These are phyloP conservation scores for Kappamyces sp. DNA, from an alignment of 192 early-diverging fungal species.

Conservation along the genomic window DNA sequence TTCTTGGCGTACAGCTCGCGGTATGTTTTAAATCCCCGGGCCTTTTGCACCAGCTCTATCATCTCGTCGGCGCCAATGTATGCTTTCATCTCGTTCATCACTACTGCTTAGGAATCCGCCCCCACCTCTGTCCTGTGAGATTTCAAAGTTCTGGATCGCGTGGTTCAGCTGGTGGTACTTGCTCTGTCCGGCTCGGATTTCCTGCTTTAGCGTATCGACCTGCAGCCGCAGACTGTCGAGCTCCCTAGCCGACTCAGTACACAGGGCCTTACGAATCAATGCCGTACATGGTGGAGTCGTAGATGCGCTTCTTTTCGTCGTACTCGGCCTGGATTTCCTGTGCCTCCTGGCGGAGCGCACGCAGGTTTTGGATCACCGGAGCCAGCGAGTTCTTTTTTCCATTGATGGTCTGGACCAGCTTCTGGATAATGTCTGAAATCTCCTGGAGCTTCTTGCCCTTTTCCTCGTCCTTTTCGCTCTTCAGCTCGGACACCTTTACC, in stretches of 20 bases:
- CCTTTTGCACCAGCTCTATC: slow-evolving; percentile 41
- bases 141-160: slow-evolving; percentile 30
- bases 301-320: slow-evolving; percentile 44
- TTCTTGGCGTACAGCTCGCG: slow-evolving; percentile 50
- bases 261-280: slow-evolving; percentile 37
- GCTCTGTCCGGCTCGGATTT: slow-evolving; percentile 44
- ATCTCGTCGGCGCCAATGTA: slow-evolving; percentile 60
- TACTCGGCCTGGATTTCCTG: slow-evolving; percentile 49
- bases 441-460: slow-evolving; percentile 51
- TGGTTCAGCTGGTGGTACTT: slow-evolving; percentile 42
- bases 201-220: slow-evolving; percentile 35
- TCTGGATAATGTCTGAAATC: slow-evolving; percentile 45
- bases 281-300: slow-evolving; percentile 49
- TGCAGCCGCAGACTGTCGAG: slow-evolving; percentile 35
- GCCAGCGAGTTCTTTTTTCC: slow-evolving; percentile 48
- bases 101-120: slow-evolving; percentile 15
- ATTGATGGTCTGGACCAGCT: slow-evolving; percentile 42
- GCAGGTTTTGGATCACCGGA: slow-evolving; percentile 50
- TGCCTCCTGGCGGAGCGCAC: slow-evolving; percentile 30
- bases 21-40: slow-evolving; percentile 58
- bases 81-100: slow-evolving; percentile 56
- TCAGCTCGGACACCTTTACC: slow-evolving; percentile 49
- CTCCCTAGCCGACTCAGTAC: slow-evolving; percentile 29
- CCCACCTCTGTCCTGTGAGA: slow-evolving; percentile 44
- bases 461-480: slow-evolving; percentile 49